These are phyloP conservation scores for Aureococcus anophagefferens DNA, from an alignment of 108 stramenopile species.

Conservation along the genomic window DNA sequence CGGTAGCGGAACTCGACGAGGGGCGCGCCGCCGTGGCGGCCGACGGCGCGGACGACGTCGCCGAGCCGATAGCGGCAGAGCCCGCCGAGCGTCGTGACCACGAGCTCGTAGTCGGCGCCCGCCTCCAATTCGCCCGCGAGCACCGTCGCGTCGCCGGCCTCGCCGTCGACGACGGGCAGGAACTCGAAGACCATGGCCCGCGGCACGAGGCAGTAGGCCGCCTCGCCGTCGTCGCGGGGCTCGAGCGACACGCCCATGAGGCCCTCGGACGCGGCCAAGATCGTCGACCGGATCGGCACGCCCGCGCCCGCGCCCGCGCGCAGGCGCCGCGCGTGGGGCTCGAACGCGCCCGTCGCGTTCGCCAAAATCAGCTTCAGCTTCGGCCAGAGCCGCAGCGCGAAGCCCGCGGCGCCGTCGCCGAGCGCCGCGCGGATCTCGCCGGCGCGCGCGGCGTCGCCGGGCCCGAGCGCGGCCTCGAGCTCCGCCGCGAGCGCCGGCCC, in stretches of 20 bases:
- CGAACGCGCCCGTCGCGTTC: not conserved
- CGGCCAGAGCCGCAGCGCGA: not conserved
- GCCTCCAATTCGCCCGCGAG: not conserved
- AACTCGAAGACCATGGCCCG: constrained; percentile 1
- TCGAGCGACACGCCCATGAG: not conserved
- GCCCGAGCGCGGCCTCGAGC: not conserved
- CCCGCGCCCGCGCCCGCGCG: not conserved
- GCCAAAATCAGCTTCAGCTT: not conserved
- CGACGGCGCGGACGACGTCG: not conserved
- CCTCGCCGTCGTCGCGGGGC: not conserved
- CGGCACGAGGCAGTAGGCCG: not conserved
- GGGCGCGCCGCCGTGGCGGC: not conserved
- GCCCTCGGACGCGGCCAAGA: not conserved
- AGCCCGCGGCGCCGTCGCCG: not conserved
- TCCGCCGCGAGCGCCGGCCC: not conserved
- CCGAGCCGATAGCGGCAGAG: not conserved
- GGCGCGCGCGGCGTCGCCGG: not conserved
- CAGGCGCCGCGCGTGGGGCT: not conserved
- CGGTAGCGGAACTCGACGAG: not conserved
- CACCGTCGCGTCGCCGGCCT: not conserved
- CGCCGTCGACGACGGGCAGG: not conserved
- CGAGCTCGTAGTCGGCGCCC: not conserved
- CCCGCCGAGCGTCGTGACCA: not conserved
- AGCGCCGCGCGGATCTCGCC: not conserved
- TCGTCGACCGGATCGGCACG: not conserved